phyloP scores from a whole-genome alignment of 2,329 filamentous ascomycete species.

The Xylariomycetidae sp. region DNA sequence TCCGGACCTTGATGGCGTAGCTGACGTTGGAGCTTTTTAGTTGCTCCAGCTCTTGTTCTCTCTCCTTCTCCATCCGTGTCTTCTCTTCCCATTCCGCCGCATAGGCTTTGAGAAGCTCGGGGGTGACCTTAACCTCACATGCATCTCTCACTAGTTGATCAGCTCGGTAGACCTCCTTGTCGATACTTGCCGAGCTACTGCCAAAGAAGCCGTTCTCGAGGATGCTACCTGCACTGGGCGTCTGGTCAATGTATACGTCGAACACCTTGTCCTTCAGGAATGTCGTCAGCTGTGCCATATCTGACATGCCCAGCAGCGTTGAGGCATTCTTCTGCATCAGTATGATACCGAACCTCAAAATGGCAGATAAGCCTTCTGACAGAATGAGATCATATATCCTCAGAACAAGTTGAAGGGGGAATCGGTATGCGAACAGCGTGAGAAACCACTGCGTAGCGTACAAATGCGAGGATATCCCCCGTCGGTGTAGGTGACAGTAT shows the following conservation, averaged over 20 bases:
- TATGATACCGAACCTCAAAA: conserved; percentile 90
- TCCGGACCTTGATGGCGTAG: conserved; percentile 72
- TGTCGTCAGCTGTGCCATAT: conserved; percentile 83
- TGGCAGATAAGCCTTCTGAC: conserved; percentile 87
- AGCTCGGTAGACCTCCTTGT: conserved; percentile 94
- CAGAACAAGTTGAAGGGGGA: conserved; percentile 91
- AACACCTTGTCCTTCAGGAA: conserved; percentile 94
- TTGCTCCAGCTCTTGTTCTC: conserved; percentile 74
- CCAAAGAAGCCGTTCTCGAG: conserved; percentile 97
- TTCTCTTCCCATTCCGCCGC: conserved; percentile 90
- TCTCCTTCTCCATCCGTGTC: conserved; percentile 73
- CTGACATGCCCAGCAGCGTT: conserved; percentile 74
- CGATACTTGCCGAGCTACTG: conserved; percentile 78
- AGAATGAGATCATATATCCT: conserved; percentile 95
- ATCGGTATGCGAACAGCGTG: conserved; percentile 96
- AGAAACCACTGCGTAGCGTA: conserved; percentile 99
- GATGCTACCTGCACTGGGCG: conserved; percentile 86
- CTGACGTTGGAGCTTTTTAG: conserved; percentile 63
- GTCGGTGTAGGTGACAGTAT: conserved; percentile 87
- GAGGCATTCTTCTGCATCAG: conserved; percentile 92
- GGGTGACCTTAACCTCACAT: conserved; percentile 79
- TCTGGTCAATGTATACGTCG: conserved; percentile 93
- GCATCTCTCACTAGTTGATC: conserved; percentile 92
- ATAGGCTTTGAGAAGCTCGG: conserved; percentile 77
- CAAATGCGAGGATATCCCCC: conserved; percentile 82